Evolutionary conservation across 148 eudicot species (phyloP), one percentile per base, ranked within the genome.

Genomic region (Mesembryanthemum crystallinum): DNA sequence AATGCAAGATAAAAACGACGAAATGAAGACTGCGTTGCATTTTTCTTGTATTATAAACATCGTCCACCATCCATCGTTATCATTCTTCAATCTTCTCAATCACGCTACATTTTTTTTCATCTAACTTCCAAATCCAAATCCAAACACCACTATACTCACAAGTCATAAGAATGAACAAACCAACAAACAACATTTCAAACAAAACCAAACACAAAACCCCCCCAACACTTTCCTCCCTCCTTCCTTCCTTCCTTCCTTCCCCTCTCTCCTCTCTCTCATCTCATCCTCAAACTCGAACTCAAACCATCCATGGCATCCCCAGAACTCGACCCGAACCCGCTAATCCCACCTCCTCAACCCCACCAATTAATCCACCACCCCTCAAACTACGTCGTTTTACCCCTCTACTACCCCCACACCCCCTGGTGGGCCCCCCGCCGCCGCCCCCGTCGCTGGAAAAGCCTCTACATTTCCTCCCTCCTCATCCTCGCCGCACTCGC

Each of bases 341-440:
- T 70, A 70, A 71, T 62, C 49, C 69, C 71, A 72, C 71, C 45
- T 43, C 70, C 81, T 65, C 64, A 68, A 73, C 2, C 82, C 35
- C 80, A 72, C 42, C 43, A n/a, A n/a, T n/a, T n/a, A n/a, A n/a
- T 33, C 73, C 69, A 57, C 67, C 78, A 69, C 5, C 49, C 61
- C 23, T 83, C 74, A 47, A 76, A 81, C 83, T 84, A 83, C 87
- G 66, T 80, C 83, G 77, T 89, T 20, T 71, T 83, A 1, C 88
- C 88, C 1, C 30, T 45, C 68, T 82, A 76, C 77, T 18, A 76
- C 77, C 9, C 29, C 73, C 51, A 59, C 76, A 66, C 15, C 59
- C 63, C 75, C 1, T 59, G 25, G 75, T 72, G 64, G 75, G 43
- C 27, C 71, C 32, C 12, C 85, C 74, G 47, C 61, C 59, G 25